Evolutionary conservation across 202 grass and related monocot species (phyloP), one percentile per base, ranked within the genome.

Genomic region (Hordeum pubiflorum): DNA sequence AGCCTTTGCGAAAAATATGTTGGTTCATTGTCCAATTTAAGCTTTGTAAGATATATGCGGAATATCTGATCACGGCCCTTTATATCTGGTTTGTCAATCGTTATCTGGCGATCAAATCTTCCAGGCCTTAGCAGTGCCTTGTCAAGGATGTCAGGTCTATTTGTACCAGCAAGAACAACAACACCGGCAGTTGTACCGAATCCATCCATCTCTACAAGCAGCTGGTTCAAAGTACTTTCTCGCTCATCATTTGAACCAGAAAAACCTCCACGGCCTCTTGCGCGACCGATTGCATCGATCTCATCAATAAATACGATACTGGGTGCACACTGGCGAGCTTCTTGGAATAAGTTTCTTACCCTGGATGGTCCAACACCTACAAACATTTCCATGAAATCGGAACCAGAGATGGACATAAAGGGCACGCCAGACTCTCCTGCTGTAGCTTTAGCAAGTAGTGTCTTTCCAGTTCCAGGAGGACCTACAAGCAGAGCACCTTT

Each of bases 21-120:
- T 48, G 96, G 96, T 4, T 88, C 84, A 78, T 93, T 88, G 67
- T 98, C 90, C 61, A 99, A 55, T 79, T 99, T 99, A 82, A 95
- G 87, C 54, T 95, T 99, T 77, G 94, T 85, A 79, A 99, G 89
- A 88, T 99, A 99, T 72, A 99, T 90, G 44, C 81, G 87, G 72
- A 99, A 99, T 86, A 99, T 99, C 79, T 99, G 88, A 20, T 99
- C 96, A 77, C 92, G 92, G 0, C 96, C 96, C 67, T 91, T 99
- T 77, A 99, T 93, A 79, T 99, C 96, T 54, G 96, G 96, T 79
- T 99, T 99, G 82, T 99, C 96, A 64, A 99, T 89, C 46, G 92
- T 82, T 79, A 99, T 90, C 72, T 99, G 96, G 12, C 96, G 92
- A 82, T 99, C 96, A 90, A 99, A 99, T 59, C 96, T 89, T 69